phyloP scores from a whole-genome alignment of 352 stramenopile genomes.

The Blastocystis sp. region DNA sequence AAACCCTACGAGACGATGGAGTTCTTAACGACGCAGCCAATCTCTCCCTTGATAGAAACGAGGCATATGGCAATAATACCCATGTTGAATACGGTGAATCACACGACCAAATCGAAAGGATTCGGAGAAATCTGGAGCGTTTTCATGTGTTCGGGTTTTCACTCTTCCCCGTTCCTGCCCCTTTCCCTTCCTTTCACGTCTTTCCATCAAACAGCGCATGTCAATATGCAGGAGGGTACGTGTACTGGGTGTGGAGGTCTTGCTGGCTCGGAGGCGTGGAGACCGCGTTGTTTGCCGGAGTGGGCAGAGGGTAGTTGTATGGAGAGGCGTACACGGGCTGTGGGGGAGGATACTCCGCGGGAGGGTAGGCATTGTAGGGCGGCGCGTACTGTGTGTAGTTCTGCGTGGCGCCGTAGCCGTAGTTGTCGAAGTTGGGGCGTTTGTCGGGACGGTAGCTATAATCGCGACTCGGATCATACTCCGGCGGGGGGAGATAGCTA shows the following conservation, averaged over 20 bases:
- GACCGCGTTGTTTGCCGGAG: neutral
- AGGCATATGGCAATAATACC: conserved; percentile 64
- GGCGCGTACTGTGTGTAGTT: neutral
- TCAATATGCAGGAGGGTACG: too few relatives aligned
- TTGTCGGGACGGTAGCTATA: too few relatives aligned
- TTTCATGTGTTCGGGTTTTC: conserved; percentile 40
- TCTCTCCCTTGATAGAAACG: conserved; percentile 66
- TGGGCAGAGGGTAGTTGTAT: neutral
- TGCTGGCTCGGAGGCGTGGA: neutral
- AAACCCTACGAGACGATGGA: conserved; percentile 65
- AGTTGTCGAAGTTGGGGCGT: too few relatives aligned
- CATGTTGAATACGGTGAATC: conserved; percentile 7
- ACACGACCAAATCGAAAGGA: neutral
- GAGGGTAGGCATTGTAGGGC: neutral
- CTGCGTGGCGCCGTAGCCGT: neutral
- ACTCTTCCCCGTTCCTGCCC: neutral
- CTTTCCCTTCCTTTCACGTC: neutral
- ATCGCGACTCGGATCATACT: too few relatives aligned
- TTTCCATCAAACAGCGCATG: neutral
- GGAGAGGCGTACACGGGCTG: neutral
- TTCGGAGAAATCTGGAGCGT: neutral
- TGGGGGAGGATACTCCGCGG: neutral
- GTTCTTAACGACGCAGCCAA: conserved; percentile 65
- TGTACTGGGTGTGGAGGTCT: neutral
- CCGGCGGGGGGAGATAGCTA: too few relatives aligned